These are phyloP conservation scores for Leccinum boreale DNA, from an alignment of 768 basidiomycete species.

Conservation along the genomic window DNA sequence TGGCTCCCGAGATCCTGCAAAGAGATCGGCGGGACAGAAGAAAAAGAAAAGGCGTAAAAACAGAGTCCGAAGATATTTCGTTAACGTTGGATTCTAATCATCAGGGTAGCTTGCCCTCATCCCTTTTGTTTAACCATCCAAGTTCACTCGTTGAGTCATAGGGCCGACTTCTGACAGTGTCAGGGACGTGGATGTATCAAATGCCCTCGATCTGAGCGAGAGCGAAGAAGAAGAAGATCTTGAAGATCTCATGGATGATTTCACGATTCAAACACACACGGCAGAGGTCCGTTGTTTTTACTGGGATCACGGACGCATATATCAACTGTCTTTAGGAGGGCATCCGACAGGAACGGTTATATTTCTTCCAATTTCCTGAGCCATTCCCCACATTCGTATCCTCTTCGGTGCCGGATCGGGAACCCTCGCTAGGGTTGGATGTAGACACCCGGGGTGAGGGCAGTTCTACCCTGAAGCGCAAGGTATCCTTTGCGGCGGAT, in stretches of 20 bases:
- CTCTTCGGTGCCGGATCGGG: slow-evolving; percentile 29
- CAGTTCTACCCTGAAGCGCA: slow-evolving; percentile 34
- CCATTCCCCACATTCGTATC: slow-evolving; percentile 77
- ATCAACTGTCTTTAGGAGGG: slow-evolving; percentile 37
- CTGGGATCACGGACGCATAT: background rate
- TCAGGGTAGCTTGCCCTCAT: slow-evolving; percentile 30
- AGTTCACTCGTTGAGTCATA: background rate
- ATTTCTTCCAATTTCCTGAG: slow-evolving; percentile 87
- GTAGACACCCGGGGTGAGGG: slow-evolving; percentile 30
- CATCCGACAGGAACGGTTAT: slow-evolving; percentile 63
- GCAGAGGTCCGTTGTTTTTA: slow-evolving; percentile 35
- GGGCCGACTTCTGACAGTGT: background rate
- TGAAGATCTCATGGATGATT: slow-evolving; percentile 76
- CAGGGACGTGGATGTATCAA: slow-evolving; percentile 44
- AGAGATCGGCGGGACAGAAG: slow-evolving; percentile 42
- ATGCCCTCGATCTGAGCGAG: slow-evolving; percentile 69
- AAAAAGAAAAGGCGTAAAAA: slow-evolving; percentile 34
- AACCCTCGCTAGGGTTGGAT: slow-evolving; percentile 31
- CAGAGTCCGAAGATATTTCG: slow-evolving; percentile 45
- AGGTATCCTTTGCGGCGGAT: slow-evolving; percentile 62
- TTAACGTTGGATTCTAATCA: slow-evolving; percentile 24
- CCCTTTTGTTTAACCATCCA: background rate
- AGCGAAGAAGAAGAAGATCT: slow-evolving; percentile 77
- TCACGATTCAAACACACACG: slow-evolving; percentile 41
- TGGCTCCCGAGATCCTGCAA: slow-evolving; percentile 75